These are phyloP conservation scores for Starmerella bombi DNA, from an alignment of 805 yeast species.

Conservation along the genomic window DNA sequence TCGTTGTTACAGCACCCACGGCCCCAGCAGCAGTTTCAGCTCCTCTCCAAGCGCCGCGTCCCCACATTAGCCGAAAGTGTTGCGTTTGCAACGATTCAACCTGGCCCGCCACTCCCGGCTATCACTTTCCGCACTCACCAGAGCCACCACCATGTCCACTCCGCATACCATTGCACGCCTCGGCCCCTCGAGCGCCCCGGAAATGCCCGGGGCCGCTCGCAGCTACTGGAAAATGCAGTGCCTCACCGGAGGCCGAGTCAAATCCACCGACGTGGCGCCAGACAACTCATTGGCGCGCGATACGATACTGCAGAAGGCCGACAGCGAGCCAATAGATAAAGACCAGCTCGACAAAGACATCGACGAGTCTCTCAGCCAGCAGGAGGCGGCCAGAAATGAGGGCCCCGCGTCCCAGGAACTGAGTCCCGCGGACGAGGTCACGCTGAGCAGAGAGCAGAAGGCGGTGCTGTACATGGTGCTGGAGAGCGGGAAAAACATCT, in stretches of 20 bases:
- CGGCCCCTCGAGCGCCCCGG: not conserved
- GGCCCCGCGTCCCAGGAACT: not conserved
- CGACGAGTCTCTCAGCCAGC: not conserved
- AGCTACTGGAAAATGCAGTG: conserved; percentile 3
- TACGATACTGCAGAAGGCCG: not conserved
- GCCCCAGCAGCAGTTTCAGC: too few species aligned
- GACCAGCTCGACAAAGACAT: not conserved
- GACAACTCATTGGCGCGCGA: not conserved
- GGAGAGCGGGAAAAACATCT: conserved; percentile 47
- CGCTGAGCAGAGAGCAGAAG: conserved; percentile 37
- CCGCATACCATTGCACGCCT: too few species aligned
- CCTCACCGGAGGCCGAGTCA: not conserved
- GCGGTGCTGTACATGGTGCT: conserved; percentile 50
- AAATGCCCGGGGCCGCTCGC: conserved; percentile 3
- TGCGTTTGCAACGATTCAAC: not conserved
- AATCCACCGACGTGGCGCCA: not conserved
- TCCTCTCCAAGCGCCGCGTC: too few species aligned
- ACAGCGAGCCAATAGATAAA: not conserved
- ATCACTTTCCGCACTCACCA: not conserved
- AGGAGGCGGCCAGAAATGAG: not conserved
- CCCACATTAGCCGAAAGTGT: conserved; percentile 3
- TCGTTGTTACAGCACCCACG: too few species aligned
- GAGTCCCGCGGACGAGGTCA: conserved; percentile 10
- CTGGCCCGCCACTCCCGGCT: not conserved
- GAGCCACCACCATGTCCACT: not conserved